Conservation (phyloP, 2,329 filamentous ascomycete genomes). For the Penicillium sp. region DNA sequence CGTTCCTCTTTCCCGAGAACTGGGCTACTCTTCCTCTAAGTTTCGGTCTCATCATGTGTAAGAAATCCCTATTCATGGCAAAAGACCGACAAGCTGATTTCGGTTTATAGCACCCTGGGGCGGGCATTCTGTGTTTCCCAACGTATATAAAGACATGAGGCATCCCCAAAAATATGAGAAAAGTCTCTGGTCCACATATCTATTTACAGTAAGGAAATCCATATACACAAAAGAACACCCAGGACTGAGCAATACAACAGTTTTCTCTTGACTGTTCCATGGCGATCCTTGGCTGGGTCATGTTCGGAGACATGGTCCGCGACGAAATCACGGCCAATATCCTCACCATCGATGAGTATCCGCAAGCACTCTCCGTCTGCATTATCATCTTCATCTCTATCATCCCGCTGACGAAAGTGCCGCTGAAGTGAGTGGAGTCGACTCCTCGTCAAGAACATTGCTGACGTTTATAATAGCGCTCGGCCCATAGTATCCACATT, state of each 20-base stretch:
- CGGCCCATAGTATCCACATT: constrained; percentile 83
- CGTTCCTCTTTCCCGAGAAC: constrained; percentile 78
- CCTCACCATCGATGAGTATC: constrained; percentile 71
- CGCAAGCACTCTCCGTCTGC: constrained; percentile 68
- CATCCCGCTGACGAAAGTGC: constrained; percentile 94
- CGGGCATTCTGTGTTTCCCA: constrained; percentile 75
- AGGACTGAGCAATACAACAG: constrained; percentile 39
- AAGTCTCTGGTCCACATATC: constrained; percentile 76
- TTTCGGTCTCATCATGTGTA: constrained; percentile 83
- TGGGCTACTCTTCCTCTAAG: constrained; percentile 85
- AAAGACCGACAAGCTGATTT: background rate
- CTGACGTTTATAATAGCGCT: constrained; percentile 49
- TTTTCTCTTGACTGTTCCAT: constrained; percentile 78
- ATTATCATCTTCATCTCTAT: constrained; percentile 86
- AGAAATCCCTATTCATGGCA: constrained; percentile 15
- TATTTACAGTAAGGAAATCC: constrained; percentile 66
- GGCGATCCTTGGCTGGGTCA: constrained; percentile 79
- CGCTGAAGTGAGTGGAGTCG: constrained; percentile 60
- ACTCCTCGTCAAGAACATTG: background rate
- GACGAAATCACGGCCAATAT: constrained; percentile 93
- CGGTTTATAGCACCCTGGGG: constrained; percentile 59
- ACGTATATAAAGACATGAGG: constrained; percentile 74
- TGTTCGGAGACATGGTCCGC: constrained; percentile 88
- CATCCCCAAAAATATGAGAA: constrained; percentile 78
- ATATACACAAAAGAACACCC: background rate